These are phyloP conservation scores for Cyberlindnera maclurae DNA, from an alignment of 805 yeast species.

Conservation along the genomic window DNA sequence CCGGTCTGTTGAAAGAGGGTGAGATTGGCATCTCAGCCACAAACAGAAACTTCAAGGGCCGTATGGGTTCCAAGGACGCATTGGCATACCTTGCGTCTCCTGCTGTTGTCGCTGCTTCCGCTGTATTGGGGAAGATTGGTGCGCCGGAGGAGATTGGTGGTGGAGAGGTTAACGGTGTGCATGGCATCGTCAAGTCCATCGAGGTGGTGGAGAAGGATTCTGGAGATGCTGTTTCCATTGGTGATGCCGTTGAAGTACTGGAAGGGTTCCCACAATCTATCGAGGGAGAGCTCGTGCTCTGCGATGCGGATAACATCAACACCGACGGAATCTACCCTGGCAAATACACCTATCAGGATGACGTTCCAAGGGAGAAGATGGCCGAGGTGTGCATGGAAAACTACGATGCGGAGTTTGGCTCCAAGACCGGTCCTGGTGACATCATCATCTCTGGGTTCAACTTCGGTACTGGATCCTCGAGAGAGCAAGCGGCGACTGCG, in stretches of 20 bases:
- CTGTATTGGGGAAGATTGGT: slow-evolving; percentile 90
- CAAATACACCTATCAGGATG: slow-evolving; percentile 97
- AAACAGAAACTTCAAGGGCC: slow-evolving; percentile 96
- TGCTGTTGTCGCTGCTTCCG: slow-evolving; percentile 97
- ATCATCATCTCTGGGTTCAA: slow-evolving; percentile 89
- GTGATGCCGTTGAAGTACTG: slow-evolving; percentile 59
- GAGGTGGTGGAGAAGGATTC: slow-evolving; percentile 25
- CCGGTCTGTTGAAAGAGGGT: slow-evolving; percentile 89
- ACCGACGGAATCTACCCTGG: slow-evolving; percentile 99
- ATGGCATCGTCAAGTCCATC: slow-evolving; percentile 38
- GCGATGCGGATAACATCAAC: slow-evolving; percentile 95
- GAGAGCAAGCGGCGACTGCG: slow-evolving; percentile 99
- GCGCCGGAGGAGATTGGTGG: slow-evolving; percentile 84
- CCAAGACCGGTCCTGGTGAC: slow-evolving; percentile 79
- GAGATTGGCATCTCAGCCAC: slow-evolving; percentile 98
- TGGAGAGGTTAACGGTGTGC: slow-evolving; percentile 39
- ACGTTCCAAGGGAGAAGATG: slow-evolving; percentile 90
- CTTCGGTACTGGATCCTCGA: slow-evolving; percentile 96
- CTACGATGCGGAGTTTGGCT: slow-evolving; percentile 83
- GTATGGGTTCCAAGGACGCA: slow-evolving; percentile 98
- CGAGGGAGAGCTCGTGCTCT: slow-evolving; percentile 85
- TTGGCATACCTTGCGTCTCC: slow-evolving; percentile 95
- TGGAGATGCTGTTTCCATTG: slow-evolving; percentile 21
- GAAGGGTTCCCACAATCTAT: slow-evolving; percentile 88
- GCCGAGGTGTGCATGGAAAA: slow-evolving; percentile 99